phyloP scores from a whole-genome alignment of 2,329 filamentous ascomycete genomes.

The Arthroderma uncinatum region DNA sequence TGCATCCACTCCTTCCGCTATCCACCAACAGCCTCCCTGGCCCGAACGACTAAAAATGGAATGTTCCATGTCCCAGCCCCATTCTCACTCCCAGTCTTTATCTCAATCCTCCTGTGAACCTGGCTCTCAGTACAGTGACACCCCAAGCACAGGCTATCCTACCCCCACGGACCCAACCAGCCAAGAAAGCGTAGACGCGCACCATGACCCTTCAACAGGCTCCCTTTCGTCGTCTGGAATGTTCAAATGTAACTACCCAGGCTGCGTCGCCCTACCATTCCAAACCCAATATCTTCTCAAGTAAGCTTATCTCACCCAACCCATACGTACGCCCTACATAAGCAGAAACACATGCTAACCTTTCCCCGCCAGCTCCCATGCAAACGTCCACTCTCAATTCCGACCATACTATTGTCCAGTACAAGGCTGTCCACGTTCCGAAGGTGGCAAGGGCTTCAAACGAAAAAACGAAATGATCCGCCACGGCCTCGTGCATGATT shows the following conservation, averaged over 20 bases:
- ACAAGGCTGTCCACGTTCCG: slow-evolving; percentile 45
- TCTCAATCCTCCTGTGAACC: slow-evolving; percentile 19
- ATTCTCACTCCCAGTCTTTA: neutral
- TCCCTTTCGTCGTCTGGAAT: slow-evolving; percentile 9
- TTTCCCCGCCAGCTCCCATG: slow-evolving; percentile 33
- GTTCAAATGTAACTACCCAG: slow-evolving; percentile 45
- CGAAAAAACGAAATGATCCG: slow-evolving; percentile 60
- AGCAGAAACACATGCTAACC: slow-evolving; percentile 5
- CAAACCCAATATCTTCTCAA: slow-evolving; percentile 56
- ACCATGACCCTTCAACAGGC: neutral
- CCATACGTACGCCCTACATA: too few species aligned
- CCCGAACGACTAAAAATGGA: slow-evolving; percentile 21
- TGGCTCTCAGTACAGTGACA: slow-evolving; percentile 24
- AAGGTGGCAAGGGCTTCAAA: slow-evolving; percentile 57
- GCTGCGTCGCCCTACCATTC: slow-evolving; percentile 49
- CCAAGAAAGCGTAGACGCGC: slow-evolving; percentile 5
- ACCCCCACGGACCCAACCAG: slow-evolving; percentile 28
- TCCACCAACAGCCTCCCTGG: slow-evolving; percentile 17
- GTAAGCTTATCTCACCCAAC: slow-evolving; percentile 30
- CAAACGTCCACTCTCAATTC: slow-evolving; percentile 52
- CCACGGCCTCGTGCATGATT: slow-evolving; percentile 83
- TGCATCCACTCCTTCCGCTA: slow-evolving; percentile 13
- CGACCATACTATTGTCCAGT: slow-evolving; percentile 56
- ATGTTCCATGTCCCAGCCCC: slow-evolving; percentile 14
- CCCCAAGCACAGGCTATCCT: slow-evolving; percentile 29